Evolutionary conservation across 1,284 basidiomycete species (phyloP).

Genomic region (Malassezia caprae): DNA sequence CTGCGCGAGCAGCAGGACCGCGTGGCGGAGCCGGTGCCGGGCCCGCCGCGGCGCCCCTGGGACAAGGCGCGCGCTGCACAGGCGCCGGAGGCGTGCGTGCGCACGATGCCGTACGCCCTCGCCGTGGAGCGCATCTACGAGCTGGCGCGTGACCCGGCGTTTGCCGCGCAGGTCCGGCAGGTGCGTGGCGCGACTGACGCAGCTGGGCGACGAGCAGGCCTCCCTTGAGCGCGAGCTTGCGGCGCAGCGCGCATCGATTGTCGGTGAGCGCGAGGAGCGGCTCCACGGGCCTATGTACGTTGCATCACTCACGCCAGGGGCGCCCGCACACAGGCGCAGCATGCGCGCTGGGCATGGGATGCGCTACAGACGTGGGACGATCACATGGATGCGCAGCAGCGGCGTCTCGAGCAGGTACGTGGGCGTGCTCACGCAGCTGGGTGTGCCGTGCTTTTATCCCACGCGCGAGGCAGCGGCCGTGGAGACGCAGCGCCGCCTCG

Average conservation of each 20-base stretch:
- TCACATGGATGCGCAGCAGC: background rate
- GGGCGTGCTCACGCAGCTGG: slow-evolving; percentile 3
- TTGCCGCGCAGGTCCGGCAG: background rate
- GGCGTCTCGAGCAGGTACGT: slow-evolving; percentile 7
- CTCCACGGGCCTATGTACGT: slow-evolving; percentile 11
- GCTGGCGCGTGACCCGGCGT: background rate
- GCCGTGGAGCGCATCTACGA: slow-evolving; percentile 1
- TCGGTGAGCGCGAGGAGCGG: slow-evolving; percentile 2
- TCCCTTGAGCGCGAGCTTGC: background rate
- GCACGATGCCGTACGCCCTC: slow-evolving; percentile 1
- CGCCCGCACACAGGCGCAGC: slow-evolving; percentile 1
- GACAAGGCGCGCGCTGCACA: background rate
- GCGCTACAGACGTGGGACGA: slow-evolving; percentile 15
- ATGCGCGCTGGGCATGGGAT: slow-evolving; percentile 17
- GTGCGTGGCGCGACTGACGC: background rate
- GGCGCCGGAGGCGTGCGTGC: background rate
- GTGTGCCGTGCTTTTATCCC: slow-evolving; percentile 4
- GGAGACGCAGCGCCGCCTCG: slow-evolving; percentile 3
- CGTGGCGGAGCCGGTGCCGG: background rate
- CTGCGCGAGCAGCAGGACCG: slow-evolving; percentile 13
- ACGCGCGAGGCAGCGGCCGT: slow-evolving; percentile 8
- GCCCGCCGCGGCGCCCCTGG: slow-evolving; percentile 5
- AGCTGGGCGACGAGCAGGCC: slow-evolving; percentile 7
- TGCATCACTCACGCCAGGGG: slow-evolving; percentile 4
- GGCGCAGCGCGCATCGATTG: background rate